phyloP scores from a whole-genome alignment of 345 rosid genomes.

The Erysimum cheiranthoides region DNA sequence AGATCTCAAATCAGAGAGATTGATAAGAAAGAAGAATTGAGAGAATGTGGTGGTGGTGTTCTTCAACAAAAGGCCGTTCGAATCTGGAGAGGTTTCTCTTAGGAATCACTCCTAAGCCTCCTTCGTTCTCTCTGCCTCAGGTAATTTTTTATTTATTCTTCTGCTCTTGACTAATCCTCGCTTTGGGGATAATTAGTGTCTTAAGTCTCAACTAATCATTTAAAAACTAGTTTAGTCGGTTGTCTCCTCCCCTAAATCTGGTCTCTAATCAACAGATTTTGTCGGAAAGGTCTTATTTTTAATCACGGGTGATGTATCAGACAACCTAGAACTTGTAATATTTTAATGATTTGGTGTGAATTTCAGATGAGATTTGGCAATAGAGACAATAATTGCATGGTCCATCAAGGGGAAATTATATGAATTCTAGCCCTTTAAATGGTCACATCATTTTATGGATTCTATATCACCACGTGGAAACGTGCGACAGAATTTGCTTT shows the following conservation, averaged over 20 bases:
- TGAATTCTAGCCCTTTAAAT: constrained; percentile 12
- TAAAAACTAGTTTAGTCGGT: neutral
- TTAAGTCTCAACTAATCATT: neutral
- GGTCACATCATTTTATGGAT: constrained; percentile 43
- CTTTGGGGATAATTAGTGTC: constrained; percentile 11
- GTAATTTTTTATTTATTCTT: neutral
- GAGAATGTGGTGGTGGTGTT: constrained; percentile 49
- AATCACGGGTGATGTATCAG: constrained; percentile 26
- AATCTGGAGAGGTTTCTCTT: constrained; percentile 47
- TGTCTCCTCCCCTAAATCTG: constrained; percentile 2
- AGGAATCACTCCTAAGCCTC: constrained; percentile 48
- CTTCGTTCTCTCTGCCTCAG: constrained; percentile 39
- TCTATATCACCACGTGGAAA: constrained; percentile 42
- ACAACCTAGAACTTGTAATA: constrained; percentile 25
- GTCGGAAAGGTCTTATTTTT: neutral
- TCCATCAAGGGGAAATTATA: constrained; percentile 11
- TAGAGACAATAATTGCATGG: constrained; percentile 48
- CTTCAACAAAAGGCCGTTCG: constrained; percentile 44
- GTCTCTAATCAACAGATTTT: constrained; percentile 19
- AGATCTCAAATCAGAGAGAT: constrained; percentile 24
- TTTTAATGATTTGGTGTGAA: constrained; percentile 28
- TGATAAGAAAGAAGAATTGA: constrained; percentile 1
- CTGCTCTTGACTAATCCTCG: neutral
- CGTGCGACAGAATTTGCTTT: constrained; percentile 35
- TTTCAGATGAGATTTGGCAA: constrained; percentile 7